These are phyloP conservation scores for Oxytropis ochrocephala DNA, from an alignment of 306 rosid species.

Conservation along the genomic window DNA sequence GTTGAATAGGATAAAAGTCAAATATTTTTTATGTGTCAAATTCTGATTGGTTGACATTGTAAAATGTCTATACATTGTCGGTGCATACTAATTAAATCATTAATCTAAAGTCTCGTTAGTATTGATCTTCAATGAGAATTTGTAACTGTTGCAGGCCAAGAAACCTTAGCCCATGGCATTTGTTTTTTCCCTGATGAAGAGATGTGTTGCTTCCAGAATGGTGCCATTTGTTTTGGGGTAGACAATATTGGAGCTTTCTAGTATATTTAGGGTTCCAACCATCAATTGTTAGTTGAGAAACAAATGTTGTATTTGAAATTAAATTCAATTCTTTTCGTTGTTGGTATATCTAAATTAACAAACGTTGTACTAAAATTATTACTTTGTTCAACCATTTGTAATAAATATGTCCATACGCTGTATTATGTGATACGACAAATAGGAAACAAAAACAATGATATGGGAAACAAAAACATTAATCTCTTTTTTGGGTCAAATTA, in stretches of 20 bases:
- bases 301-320: conserved; percentile 19
- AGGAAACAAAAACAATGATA: background rate
- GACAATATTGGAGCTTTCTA: conserved; percentile 1
- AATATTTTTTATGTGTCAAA: no score
- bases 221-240: conserved; percentile 12
- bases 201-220: conserved; percentile 5
- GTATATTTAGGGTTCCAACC: conserved; percentile 9
- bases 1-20: no score
- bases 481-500: background rate
- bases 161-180: conserved; percentile 31
- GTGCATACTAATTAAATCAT: no score
- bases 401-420: background rate
- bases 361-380: conserved; percentile 12
- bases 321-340: conserved; percentile 1
- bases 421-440: background rate
- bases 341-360: conserved; percentile 28
- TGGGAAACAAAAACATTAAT: no score
- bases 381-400: conserved; percentile 2
- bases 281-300: background rate
- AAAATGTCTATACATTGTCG: no score
- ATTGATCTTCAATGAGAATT: background rate
- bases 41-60: no score
- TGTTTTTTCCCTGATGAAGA: conserved; percentile 13
- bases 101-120: no score
- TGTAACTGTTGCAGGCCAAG: conserved; percentile 56